Base-by-base conservation (phyloP, 768 basidiomycete species). In the Collybiopsis luxurians region DNA sequence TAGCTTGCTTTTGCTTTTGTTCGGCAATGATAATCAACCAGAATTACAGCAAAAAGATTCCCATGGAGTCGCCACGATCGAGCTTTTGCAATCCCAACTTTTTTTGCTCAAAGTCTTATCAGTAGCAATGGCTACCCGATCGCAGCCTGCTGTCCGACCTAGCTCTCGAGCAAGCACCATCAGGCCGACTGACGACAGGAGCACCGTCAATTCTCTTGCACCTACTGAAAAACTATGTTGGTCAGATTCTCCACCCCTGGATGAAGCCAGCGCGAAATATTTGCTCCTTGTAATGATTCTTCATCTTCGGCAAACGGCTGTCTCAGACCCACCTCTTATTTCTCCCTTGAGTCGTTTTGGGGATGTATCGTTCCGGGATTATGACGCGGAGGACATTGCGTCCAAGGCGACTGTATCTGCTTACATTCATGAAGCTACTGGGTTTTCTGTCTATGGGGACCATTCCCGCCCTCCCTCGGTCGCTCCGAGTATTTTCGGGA, bases 11-110 rank as follows among this genome's bases (percentile, higher is more conserved):
- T 58, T 53, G 27, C 24, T 39, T 23, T 39, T 62, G 46, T 38
- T 48, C n/a, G n/a, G n/a, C n/a, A n/a, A n/a, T n/a, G n/a, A 48
- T 49, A 7, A 45, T 58, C 9, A 30, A 53, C 26, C 57, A 9
- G 2, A 44, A 24, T 28, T 42, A 13, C 40, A 45, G 64, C 61
- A 68, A 59, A 43, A 47, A 43, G 53, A 44, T 36, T 19, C 50
- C 52, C 40, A 49, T 59, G 17, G 39, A 21, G 30, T 13, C n/a
- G 31, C 27, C n/a, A 34, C 85, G 2, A 75, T 90, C 17, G 88
- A 92, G 55, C 81, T 87, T 42, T 79, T 94, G 3, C 92, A 95
- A 66, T 95, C 93, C 0, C 90, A 95, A 67, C 76, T 95, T 1
- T 92, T 91, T 63, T 72, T 95, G 38, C 78, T 95, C 64, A 92